Base-by-base conservation (phyloP, 108 stramenopile genomes). In the Cyclotella distinguenda region DNA sequence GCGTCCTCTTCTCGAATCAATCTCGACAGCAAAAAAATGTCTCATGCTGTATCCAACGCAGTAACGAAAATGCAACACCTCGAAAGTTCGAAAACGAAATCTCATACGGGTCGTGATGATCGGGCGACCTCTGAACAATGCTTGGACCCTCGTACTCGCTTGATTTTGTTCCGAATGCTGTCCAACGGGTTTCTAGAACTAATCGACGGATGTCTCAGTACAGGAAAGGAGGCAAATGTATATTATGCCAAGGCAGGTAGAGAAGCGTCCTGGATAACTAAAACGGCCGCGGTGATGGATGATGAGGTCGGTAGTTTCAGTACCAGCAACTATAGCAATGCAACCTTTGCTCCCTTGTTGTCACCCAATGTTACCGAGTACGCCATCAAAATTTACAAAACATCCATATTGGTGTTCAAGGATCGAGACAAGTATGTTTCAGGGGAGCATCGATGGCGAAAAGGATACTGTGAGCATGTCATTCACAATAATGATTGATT, bases 181-280 rank as follows among this genome's bases (percentile, higher is more conserved):
- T 91, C 85, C 59, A 87, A 80, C 44, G 96, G 95, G 18, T 91
- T 94, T 68, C 62, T 99, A 51, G 79, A 86, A 33, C 60, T 83
- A 39, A 97, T 99, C 47, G 95, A 99, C 67, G 98, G 98, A 39
- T 99, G 98, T 72, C 66, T 99, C 23, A 92, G 90, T 72, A 99
- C 98, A 1, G 98, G 98, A 15, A 99, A 99, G 72, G 98, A 99
- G 74, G 98, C 98, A 52, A 99, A 99, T 83, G 98, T 99, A 1
- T 99, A 99, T 67, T 98, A 98, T 43, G 97, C 97, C 62, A 82
- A 81, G 71, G 90, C 89, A 10, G 92, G 87, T 2, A 53, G 56
- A 26, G 48, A 38, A 10, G 30, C 53, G 31, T 28, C 38, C 1
- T 57, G 51, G 35, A 48, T 48, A 19, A 15, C 40, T 11, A 59